A percentile compares a stretch with the other conserved stretches of the same genome.
Evolutionary conservation across 306 rosid genomes (phyloP).

Genomic region (Crotalaria pallida): DNA sequence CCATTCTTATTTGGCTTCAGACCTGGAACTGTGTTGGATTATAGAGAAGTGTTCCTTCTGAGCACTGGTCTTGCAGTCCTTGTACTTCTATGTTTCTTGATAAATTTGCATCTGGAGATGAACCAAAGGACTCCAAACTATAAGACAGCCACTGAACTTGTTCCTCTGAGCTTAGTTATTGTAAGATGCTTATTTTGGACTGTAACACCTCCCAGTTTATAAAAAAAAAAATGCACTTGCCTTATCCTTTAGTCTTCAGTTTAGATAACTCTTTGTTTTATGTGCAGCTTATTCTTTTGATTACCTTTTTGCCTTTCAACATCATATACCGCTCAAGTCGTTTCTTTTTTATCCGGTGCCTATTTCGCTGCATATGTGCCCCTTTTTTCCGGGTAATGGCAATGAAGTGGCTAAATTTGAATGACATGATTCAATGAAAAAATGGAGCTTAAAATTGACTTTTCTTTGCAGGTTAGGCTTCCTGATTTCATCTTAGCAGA

Average conservation of each 20-base stretch:
- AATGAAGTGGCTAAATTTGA: not conserved
- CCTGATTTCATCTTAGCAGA: conserved; percentile 65
- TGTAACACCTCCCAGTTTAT: not conserved
- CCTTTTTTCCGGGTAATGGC: conserved; percentile 55
- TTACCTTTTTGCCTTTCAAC: conserved; percentile 54
- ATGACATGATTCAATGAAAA: not conserved
- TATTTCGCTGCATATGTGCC: conserved; percentile 54
- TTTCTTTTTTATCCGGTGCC: conserved; percentile 49
- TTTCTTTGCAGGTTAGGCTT: conserved; percentile 47
- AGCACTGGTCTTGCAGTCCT: conserved; percentile 64
- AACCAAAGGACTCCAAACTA: conserved; percentile 32
- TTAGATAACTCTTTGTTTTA: conserved; percentile 6
- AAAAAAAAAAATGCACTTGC: not conserved
- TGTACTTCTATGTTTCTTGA: conserved; percentile 52
- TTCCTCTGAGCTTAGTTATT: conserved; percentile 52
- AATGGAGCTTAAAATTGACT: not conserved
- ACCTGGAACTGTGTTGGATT: conserved; percentile 63
- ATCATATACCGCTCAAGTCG: conserved; percentile 58
- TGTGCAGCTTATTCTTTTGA: conserved; percentile 56
- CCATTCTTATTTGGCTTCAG: conserved; percentile 70
- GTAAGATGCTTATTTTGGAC: conserved; percentile 38
- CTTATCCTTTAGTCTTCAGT: not conserved
- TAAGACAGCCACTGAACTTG: conserved; percentile 45
- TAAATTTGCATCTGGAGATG: conserved; percentile 61
- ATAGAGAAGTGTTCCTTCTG: conserved; percentile 53